Base-by-base conservation (phyloP, 2,329 filamentous ascomycete genomes). In the Ophiocordyceps camponoti-saundersi region DNA sequence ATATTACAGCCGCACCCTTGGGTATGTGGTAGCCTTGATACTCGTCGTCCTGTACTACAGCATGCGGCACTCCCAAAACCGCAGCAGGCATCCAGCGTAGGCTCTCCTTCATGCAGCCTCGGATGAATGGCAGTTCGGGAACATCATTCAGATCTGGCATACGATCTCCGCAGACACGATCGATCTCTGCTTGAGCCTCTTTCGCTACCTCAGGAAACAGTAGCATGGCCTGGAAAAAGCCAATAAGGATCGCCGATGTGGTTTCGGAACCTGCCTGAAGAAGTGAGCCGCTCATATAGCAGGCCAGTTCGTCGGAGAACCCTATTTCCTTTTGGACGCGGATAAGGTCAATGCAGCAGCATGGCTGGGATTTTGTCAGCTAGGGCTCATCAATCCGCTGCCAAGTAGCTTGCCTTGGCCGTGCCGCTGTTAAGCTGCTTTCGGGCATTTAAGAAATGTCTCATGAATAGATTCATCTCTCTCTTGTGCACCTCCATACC, bases 51-150 rank as follows among this genome's bases (percentile, higher is more conserved):
- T 56, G 52, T 20, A 55, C 59, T 8, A 59, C 59, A 20, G 63
- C 63, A 45, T 65, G 63, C 0, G 67, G 65, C 2, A 65, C 57
- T 10, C 62, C 57, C 10, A 66, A 48, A 13, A 63, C 60, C 0
- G 56, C 54, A 0, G 61, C 61, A 1, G 69, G 66, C 54, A 68
- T 65, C 68, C 70, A 73, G 6, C 70, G 60, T 40, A 68, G 54
- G 15, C 54, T 58, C 51, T 74, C 70, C 47, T 72, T 71, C 44
- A 71, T 57, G 20, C 64, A 59, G 30, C 60, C 62, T n/a, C 62
- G 57, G n/a, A 71, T 59, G 49, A 72, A 73, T 0, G 66, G 69
- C 5, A 72, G 56, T 15, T 62, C 53, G 6, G 55, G 51, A 46
- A 59, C 56, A 53, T 72, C 68, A 2, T 63, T 56, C 52, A 64